Evolutionary conservation across 768 basidiomycete species (phyloP).

Genomic region (Mycena galericulata): DNA sequence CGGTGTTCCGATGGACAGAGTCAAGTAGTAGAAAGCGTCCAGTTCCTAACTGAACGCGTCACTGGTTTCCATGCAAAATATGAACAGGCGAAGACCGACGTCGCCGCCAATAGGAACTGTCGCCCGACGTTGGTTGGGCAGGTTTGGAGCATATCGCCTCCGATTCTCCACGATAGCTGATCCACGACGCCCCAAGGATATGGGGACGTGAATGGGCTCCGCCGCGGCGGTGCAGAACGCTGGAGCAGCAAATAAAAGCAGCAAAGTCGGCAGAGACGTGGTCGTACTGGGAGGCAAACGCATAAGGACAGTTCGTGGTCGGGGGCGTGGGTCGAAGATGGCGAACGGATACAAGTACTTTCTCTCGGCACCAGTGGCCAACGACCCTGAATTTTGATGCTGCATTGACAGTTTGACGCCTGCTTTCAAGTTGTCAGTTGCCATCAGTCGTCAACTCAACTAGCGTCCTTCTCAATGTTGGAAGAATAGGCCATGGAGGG

Average conservation of each 20-base stretch:
- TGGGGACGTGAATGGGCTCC: constrained; percentile 14
- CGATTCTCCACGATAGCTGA: constrained; percentile 10
- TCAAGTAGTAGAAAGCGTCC: constrained; percentile 5
- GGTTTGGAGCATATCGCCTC: constrained; percentile 15
- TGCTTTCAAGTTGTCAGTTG: no score
- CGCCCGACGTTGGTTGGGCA: not conserved
- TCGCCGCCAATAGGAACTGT: constrained; percentile 11
- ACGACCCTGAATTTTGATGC: no score
- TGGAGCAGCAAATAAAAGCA: constrained; percentile 11
- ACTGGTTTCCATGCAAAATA: constrained; percentile 8
- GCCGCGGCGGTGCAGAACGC: constrained; percentile 13
- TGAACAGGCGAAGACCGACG: constrained; percentile 5
- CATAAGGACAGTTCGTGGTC: no score
- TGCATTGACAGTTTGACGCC: no score
- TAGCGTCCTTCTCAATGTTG: no score
- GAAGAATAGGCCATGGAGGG: no score
- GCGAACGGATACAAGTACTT: no score
- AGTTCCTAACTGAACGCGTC: not conserved
- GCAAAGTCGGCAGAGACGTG: constrained; percentile 4
- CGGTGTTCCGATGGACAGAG: constrained; percentile 15
- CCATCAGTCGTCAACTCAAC: no score
- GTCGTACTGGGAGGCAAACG: constrained; percentile 1
- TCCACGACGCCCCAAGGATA: constrained; percentile 14
- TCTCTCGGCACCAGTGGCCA: no score
- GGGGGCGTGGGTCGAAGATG: no score